phyloP scores from a whole-genome alignment of 352 stramenopile genomes.

The Labyrinthula sp. region DNA sequence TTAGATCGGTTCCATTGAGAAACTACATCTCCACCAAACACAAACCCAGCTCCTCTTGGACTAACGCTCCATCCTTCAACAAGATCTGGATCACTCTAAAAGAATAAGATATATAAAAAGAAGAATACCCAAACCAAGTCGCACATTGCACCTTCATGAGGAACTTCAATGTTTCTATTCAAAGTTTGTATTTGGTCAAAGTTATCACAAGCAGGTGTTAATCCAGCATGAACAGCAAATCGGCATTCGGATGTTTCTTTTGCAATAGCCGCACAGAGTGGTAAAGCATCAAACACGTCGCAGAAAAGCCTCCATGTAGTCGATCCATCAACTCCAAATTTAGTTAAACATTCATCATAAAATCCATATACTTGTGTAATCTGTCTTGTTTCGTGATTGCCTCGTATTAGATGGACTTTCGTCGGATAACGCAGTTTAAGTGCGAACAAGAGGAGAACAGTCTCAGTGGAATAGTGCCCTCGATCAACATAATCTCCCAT shows the following conservation, averaged over 20 bases:
- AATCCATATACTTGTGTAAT: conserved; percentile 37
- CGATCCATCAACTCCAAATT: conserved; percentile 33
- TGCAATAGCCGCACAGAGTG: conserved; percentile 31
- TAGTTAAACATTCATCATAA: conserved; percentile 35
- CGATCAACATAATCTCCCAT: conserved; percentile 48
- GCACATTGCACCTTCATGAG: conserved; percentile 33
- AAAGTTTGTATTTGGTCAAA: conserved; percentile 32
- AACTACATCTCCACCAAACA: conserved; percentile 53
- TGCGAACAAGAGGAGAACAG: conserved; percentile 32
- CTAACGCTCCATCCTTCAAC: conserved; percentile 32
- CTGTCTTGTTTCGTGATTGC: conserved; percentile 35
- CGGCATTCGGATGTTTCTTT: conserved; percentile 12
- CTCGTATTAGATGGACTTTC: conserved; percentile 30
- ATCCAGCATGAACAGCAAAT: conserved; percentile 32
- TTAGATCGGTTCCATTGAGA: conserved; percentile 56
- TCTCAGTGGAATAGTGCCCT: conserved; percentile 42
- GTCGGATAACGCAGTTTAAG: conserved; percentile 32
- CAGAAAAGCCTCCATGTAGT: conserved; percentile 35
- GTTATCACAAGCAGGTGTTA: conserved; percentile 32
- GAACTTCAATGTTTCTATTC: conserved; percentile 31
- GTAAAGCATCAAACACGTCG: conserved; percentile 31
- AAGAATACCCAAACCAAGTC: conserved; percentile 33
- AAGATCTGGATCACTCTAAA: conserved; percentile 34
- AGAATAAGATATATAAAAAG: no score
- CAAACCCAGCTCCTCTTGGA: conserved; percentile 53